Evolutionary conservation across 2,329 filamentous ascomycete genomes (phyloP), one percentile per base, ranked within the genome.

Genomic region (Ceratocystis huliohia): DNA sequence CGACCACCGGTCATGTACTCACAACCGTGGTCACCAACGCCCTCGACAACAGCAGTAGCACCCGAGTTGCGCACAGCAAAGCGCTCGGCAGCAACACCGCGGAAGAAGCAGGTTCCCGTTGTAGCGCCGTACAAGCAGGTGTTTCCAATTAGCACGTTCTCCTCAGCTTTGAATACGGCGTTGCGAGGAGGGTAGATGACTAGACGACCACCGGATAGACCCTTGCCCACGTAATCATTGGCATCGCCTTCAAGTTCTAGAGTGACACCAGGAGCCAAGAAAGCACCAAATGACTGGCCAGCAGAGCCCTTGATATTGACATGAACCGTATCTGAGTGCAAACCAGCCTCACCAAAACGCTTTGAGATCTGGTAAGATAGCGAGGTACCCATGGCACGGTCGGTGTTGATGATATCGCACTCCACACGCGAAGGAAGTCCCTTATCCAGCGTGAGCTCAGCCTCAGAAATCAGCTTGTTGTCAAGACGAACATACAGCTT

Each of bases 1-100:
- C 92, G 90, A 74, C 93, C 93, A 75, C 93, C 93, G 73, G 93
- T 96, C 93, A 97, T 97, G 83, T 97, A 97, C 81, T 97, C 93
- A 74, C 92, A 96, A 69, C 91, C 89, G 75, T 97, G 93, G 76
- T 97, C 93, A 81, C 93, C 93, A 70, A 96, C 84, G 78, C 93
- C 93, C 78, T 97, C 93, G 69, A 96, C 92, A 70, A 97, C 89
- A n/a, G 93, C 91, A 33, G 88, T 96, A 63, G 90, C 93, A 78
- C 93, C 93, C 1, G 93, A 96, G 81, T 97, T 97, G 71, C 93
- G 88, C 70, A 97, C 93, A 69, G 91, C 92, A 75, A 97, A 97
- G 73, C 93, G 89, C 81, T 97, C 93, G 53, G 93, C 93, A 73
- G 93, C 93, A 69, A 96, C 86, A 83, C 93, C 93, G 70, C 93